phyloP scores from a whole-genome alignment of 1,139 yeast species.

The Lodderomyces margitis region DNA sequence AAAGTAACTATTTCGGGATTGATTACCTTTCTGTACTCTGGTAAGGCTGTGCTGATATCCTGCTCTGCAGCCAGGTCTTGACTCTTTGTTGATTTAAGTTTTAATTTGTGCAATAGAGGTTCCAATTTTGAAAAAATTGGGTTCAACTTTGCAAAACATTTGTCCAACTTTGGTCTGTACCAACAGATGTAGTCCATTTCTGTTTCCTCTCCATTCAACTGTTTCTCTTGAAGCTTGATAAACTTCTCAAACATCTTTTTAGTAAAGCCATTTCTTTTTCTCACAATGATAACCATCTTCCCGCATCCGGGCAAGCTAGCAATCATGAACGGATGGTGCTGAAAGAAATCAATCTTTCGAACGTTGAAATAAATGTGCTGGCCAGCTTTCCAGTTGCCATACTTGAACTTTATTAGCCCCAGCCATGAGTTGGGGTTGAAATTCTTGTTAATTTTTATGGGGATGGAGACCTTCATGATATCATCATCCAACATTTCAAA shows the following conservation, averaged over 20 bases:
- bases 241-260: conserved; percentile 26
- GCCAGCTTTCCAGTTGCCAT: conserved; percentile 48
- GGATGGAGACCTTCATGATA: conserved; percentile 40
- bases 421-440: conserved; percentile 27
- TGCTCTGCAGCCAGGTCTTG: background rate
- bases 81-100: background rate
- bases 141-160: background rate
- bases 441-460: conserved; percentile 23
- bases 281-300: conserved; percentile 38
- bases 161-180: conserved; percentile 4
- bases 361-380: conserved; percentile 46
- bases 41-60: conserved; percentile 5
- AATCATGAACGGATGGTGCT: conserved; percentile 51
- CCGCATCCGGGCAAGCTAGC: conserved; percentile 37
- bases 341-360: conserved; percentile 34
- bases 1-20: conserved; percentile 19
- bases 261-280: conserved; percentile 46
- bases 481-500: conserved; percentile 43
- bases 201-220: conserved; percentile 16
- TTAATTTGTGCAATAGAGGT: background rate
- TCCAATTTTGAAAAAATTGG: background rate
- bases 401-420: conserved; percentile 31
- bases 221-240: conserved; percentile 14
- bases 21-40: conserved; percentile 11
- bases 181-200: conserved; percentile 5